Base-by-base conservation (phyloP, 768 basidiomycete species). In the Leccinum ochraceum region DNA sequence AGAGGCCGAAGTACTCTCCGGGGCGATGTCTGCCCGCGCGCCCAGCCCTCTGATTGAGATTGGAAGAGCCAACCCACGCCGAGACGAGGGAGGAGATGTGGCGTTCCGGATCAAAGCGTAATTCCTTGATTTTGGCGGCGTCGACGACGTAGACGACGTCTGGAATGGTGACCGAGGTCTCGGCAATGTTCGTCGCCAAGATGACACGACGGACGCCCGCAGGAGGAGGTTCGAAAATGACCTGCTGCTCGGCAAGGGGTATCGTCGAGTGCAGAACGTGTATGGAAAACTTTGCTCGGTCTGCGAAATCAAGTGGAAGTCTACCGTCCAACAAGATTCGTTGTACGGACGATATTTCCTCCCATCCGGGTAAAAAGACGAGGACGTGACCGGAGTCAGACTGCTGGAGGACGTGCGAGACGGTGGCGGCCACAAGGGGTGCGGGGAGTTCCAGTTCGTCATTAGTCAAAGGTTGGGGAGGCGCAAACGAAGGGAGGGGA, bases 121-220 rank as follows among this genome's bases (percentile, higher is more conserved):
- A 85, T 74, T 95, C 92, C 75, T 97, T 97, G 69, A 94, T 82
- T 67, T 89, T 88, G 17, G 85, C 95, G 0, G 90, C 83, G 69
- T 98, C 96, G 49, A 98, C 86, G 32, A 98, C 95, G 67, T 92
- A 95, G 10, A 96, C 92, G 26, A 97, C 92, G 65, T 96, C 92
- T 1, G 94, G 94, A 65, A 98, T 96, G 4, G 95, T 98, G 66
- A 97, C 82, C 4, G 93, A 95, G 3, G 95, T 95, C 75, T 98
- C 95, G 13, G 95, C 95, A 50, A 97, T 94, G 71, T 97, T 97
- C 42, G 95, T 98, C 5, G 95, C 85, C 53, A 98, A 80, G 65
- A 98, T 96, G 69, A 98, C 81, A 26, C 95, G 86, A 58, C 95
- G 87, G 20, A 93, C 81, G 10, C 93, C 93, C 3, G 71, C 61